Evolutionary conservation across 768 basidiomycete genomes (phyloP).

Genomic region (Chalciporus sphaerocephalus): DNA sequence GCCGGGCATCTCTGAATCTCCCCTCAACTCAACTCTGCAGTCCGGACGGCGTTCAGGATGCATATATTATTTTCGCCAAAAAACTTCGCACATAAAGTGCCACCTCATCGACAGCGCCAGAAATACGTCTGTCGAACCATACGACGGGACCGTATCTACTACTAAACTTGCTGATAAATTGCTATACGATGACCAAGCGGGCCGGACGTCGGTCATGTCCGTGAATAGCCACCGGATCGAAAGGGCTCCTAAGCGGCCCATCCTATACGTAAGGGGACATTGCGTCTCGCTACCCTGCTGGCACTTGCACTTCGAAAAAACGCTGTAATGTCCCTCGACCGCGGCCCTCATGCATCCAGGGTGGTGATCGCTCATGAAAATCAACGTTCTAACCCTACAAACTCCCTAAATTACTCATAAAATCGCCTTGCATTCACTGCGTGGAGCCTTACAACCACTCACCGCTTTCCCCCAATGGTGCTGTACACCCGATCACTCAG

Average conservation of each 20-base stretch:
- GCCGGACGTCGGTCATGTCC: too few relatives aligned
- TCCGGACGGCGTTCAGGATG: too few relatives aligned
- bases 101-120: too few relatives aligned
- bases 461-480: background rate
- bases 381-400: background rate
- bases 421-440: slow-evolving; percentile 11
- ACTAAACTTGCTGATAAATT: slow-evolving; percentile 18
- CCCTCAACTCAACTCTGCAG: too few relatives aligned
- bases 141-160: slow-evolving; percentile 11
- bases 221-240: background rate
- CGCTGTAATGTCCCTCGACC: background rate
- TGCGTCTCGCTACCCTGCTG: background rate
- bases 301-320: background rate
- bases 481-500: background rate
- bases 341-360: slow-evolving; percentile 9
- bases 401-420: background rate
- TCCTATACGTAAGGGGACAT: background rate
- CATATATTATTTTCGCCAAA: too few relatives aligned
- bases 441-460: background rate
- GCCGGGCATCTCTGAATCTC: too few relatives aligned
- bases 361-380: slow-evolving; percentile 2
- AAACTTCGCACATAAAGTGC: too few relatives aligned
- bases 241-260: too few relatives aligned
- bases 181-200: background rate
- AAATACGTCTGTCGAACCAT: background rate